Evolutionary conservation across 2,329 filamentous ascomycete species (phyloP).

Genomic region (Clonostachys solani): DNA sequence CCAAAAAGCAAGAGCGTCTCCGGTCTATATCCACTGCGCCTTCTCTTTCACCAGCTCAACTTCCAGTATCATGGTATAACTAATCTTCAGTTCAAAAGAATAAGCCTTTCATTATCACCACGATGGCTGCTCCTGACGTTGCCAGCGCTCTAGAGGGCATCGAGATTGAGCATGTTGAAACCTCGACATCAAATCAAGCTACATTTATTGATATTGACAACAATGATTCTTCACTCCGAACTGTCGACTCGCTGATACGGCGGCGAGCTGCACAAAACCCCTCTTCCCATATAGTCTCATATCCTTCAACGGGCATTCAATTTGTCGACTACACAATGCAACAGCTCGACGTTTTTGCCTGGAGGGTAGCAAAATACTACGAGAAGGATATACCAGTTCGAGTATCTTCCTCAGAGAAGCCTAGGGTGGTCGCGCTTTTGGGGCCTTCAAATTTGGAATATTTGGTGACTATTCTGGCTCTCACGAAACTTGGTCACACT

Average conservation of each 20-base stretch:
- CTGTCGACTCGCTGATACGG: constrained; percentile 16
- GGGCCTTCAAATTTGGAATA: constrained; percentile 51
- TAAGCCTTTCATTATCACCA: too few species aligned
- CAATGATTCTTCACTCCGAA: constrained; percentile 12
- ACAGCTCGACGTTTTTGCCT: constrained; percentile 35
- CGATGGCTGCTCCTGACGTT: too few species aligned
- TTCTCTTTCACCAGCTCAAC: too few species aligned
- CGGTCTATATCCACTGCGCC: too few species aligned
- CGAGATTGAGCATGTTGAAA: too few species aligned
- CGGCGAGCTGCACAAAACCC: constrained; percentile 17
- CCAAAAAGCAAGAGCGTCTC: too few species aligned
- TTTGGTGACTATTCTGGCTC: constrained; percentile 45
- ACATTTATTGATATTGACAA: neutral
- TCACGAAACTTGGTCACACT: constrained; percentile 51
- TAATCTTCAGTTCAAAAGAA: too few species aligned
- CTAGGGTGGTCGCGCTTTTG: constrained; percentile 40
- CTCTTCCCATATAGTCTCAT: constrained; percentile 28
- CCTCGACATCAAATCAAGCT: neutral
- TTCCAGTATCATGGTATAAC: too few species aligned
- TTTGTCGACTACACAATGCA: constrained; percentile 41
- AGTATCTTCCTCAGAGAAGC: constrained; percentile 13
- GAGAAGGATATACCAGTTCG: constrained; percentile 12
- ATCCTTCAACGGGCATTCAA: constrained; percentile 33
- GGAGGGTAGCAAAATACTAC: constrained; percentile 16
- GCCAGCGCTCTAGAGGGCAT: too few species aligned